These are phyloP conservation scores for Zasmidium cellare DNA, from an alignment of 2,329 filamentous ascomycete genomes.

Conservation along the genomic window DNA sequence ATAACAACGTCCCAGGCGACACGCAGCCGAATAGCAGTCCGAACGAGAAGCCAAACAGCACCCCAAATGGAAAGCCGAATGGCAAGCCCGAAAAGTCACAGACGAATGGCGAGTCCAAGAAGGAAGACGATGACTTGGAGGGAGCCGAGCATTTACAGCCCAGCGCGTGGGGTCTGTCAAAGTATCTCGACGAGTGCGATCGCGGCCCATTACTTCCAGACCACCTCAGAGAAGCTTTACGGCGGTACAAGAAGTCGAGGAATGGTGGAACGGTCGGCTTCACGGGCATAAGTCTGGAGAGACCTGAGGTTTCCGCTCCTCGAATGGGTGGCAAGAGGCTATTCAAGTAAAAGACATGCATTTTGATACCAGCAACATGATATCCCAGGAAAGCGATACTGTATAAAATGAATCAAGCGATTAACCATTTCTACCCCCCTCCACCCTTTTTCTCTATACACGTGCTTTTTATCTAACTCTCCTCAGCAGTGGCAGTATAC, in stretches of 20 bases:
- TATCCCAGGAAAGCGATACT: not conserved
- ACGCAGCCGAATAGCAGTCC: not conserved
- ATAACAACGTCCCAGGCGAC: not conserved
- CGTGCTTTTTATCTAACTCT: not conserved
- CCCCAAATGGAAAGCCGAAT: constrained; percentile 11
- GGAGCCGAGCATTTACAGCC: constrained; percentile 19
- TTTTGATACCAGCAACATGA: not conserved
- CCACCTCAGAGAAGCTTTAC: constrained; percentile 71
- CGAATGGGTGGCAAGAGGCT: constrained; percentile 48
- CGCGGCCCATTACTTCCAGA: constrained; percentile 67
- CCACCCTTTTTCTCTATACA: not conserved
- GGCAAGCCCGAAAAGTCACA: not conserved
- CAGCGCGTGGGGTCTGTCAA: constrained; percentile 28
- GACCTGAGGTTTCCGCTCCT: constrained; percentile 38
- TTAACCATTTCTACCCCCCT: not conserved
- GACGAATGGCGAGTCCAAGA: constrained; percentile 7
- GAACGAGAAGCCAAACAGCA: too few species aligned
- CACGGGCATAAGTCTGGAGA: constrained; percentile 50
- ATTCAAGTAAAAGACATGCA: constrained; percentile 38
- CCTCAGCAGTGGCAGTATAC: constrained; percentile 36
- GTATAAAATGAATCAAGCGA: not conserved
- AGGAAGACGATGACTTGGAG: constrained; percentile 8
- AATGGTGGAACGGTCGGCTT: constrained; percentile 62
- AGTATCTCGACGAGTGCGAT: constrained; percentile 37
- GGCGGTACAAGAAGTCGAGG: constrained; percentile 63